Percentiles rank a stretch among this genome's conserved stretches.
Evolutionary conservation across 768 basidiomycete genomes (phyloP).

Genomic region (Boletus subparvulus): DNA sequence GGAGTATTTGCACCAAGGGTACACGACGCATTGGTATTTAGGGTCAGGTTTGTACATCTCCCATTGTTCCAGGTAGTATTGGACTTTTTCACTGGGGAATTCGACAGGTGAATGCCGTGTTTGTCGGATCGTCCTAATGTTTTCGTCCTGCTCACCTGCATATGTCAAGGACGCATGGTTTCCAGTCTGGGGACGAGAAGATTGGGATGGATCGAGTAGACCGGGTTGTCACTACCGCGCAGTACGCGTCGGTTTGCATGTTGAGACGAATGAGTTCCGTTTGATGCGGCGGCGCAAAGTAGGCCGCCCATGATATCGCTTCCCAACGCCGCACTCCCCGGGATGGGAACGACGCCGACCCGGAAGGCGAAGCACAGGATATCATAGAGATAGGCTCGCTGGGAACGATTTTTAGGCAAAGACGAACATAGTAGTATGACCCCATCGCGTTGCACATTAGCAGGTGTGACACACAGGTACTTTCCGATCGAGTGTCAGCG

Average conservation of each 20-base stretch:
- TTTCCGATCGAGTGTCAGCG: too few species aligned
- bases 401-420: too few species aligned
- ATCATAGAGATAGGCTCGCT: too few species aligned
- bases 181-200: constrained; percentile 53
- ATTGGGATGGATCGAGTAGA: constrained; percentile 61
- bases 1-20: constrained; percentile 37
- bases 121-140: not conserved
- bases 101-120: constrained; percentile 10
- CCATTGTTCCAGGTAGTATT: constrained; percentile 76
- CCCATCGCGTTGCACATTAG: too few species aligned
- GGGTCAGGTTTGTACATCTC: constrained; percentile 83
- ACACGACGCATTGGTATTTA: constrained; percentile 64
- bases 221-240: constrained; percentile 44
- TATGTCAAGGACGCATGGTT: constrained; percentile 58
- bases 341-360: too few species aligned
- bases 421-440: too few species aligned
- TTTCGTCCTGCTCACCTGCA: constrained; percentile 56
- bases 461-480: too few species aligned
- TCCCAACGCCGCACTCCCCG: too few species aligned
- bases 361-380: too few species aligned
- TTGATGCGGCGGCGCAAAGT: constrained; percentile 1
- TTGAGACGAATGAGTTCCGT: constrained; percentile 8
- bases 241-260: constrained; percentile 8
- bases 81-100: constrained; percentile 42
- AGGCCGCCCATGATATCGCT: not conserved